Evolutionary conservation across 495 filamentous ascomycete genomes (phyloP).

Genomic region (Schizothecium vesticola): DNA sequence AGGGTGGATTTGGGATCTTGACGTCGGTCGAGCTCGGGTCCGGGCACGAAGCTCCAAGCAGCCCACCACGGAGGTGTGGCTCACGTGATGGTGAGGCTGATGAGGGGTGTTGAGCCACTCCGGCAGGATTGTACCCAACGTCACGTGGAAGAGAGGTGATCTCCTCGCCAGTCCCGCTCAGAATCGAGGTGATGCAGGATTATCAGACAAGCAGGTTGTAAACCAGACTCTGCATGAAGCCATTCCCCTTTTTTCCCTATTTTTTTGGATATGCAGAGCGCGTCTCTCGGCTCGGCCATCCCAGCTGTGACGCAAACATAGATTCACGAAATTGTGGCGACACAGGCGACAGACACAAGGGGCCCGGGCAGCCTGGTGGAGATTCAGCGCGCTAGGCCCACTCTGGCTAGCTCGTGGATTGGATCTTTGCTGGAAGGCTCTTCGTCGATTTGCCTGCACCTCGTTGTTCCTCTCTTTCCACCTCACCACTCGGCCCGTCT

Average conservation of each 20-base stretch:
- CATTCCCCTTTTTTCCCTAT: background rate
- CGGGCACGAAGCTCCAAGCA: slow-evolving; percentile 17
- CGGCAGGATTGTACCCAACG: background rate
- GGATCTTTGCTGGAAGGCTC: slow-evolving; percentile 32
- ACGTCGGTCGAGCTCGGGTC: slow-evolving; percentile 24
- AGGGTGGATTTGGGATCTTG: slow-evolving; percentile 8
- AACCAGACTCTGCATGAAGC: background rate
- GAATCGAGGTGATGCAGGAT: background rate
- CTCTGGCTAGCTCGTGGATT: slow-evolving; percentile 11
- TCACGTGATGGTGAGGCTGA: slow-evolving; percentile 10
- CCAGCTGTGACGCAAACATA: background rate
- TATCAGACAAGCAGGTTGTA: background rate
- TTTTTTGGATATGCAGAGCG: background rate
- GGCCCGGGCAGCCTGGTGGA: slow-evolving; percentile 16
- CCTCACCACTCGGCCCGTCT: slow-evolving; percentile 13
- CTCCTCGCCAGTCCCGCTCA: background rate
- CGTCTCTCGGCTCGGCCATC: background rate
- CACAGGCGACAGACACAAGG: background rate
- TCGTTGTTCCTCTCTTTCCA: slow-evolving; percentile 19
- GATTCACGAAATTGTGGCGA: background rate
- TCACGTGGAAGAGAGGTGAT: background rate
- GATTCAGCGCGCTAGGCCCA: slow-evolving; percentile 11
- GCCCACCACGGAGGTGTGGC: background rate
- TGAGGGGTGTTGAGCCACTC: background rate
- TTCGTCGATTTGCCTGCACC: slow-evolving; percentile 23